Evolutionary conservation across 257 asterid genomes (phyloP).

Genomic region (Catharanthus roseus): DNA sequence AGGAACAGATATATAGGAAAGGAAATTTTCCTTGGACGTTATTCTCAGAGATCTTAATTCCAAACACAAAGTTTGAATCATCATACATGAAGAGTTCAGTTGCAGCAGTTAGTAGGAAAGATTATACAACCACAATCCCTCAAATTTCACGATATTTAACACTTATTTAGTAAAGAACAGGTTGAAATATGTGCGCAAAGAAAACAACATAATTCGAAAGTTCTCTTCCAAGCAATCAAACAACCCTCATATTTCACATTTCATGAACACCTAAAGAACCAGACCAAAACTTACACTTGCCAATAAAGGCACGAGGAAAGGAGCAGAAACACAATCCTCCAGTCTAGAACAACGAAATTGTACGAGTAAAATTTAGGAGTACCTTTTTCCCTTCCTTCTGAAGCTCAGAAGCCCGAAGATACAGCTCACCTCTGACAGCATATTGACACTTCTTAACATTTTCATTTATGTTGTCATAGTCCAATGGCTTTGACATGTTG

Average conservation of each 20-base stretch:
- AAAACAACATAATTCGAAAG: background rate
- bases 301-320: background rate
- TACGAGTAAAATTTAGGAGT: background rate
- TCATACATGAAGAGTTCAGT: background rate
- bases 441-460: constrained; percentile 95
- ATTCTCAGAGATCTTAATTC: background rate
- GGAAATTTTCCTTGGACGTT: background rate
- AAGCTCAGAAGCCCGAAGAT: constrained; percentile 99
- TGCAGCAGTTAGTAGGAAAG: background rate
- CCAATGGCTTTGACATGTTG: constrained; percentile 66
- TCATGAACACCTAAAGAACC: background rate
- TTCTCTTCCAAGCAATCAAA: background rate
- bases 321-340: background rate
- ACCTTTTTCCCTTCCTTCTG: constrained; percentile 99
- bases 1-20: background rate
- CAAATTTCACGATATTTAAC: background rate
- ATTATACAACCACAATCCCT: background rate
- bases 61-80: no score
- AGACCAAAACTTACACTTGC: background rate
- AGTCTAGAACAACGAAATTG: background rate
- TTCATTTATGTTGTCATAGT: constrained; percentile 88
- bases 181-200: no score
- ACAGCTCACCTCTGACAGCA: constrained; percentile 98
- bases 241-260: background rate
- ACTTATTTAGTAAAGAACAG: background rate